Base-by-base conservation (phyloP, 352 stramenopile species). In the Peronospora destructor region DNA sequence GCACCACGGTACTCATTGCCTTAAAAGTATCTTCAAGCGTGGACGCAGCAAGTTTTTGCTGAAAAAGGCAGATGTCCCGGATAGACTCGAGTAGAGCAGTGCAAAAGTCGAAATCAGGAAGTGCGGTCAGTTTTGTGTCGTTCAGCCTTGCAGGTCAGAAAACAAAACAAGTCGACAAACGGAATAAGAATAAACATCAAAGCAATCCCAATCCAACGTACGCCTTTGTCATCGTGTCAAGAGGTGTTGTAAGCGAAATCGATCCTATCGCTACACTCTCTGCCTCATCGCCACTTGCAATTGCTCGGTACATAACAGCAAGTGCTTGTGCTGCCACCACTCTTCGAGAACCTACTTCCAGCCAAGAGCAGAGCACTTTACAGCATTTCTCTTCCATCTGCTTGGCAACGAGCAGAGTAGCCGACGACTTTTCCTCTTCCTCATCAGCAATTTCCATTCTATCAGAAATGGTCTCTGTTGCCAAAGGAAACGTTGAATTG, bases 61-160 rank as follows among this genome's bases (percentile, higher is more conserved):
- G 42, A 11, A 60, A 73, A 7, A 84, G 59, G 1, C 50, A 63
- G 6, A 84, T 58, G 28, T 90, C 79, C 14, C 76, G 72, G 13
- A 87, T 51, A 3, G 71, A 66, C 38, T 90, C 79, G 7, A 90
- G 42, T 2, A 71, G 29, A 1, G 69, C 61, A 19, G 63, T 72
- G 14, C 59, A 55, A 25, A 75, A 84, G n/a, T 87, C 70, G 33
- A 90, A 87, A 35, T 87, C 73, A 40, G 32, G 23, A 12, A 75
- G 49, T 9, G 56, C 45, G 3, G 45, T 46, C 9, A 86, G 33
- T n/a, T 71, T 25, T 0, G 68, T 25, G 0, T 66, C 52, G 12
- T 68, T 53, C 7, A 87, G 26, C n/a, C 78, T 89, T 34, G 23
- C 10, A 12, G 36, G 35, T 25, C 26, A 7, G 4, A 33, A 21